Base-by-base conservation (phyloP, 352 stramenopile genomes). In the Phytophthora podocarpi region DNA sequence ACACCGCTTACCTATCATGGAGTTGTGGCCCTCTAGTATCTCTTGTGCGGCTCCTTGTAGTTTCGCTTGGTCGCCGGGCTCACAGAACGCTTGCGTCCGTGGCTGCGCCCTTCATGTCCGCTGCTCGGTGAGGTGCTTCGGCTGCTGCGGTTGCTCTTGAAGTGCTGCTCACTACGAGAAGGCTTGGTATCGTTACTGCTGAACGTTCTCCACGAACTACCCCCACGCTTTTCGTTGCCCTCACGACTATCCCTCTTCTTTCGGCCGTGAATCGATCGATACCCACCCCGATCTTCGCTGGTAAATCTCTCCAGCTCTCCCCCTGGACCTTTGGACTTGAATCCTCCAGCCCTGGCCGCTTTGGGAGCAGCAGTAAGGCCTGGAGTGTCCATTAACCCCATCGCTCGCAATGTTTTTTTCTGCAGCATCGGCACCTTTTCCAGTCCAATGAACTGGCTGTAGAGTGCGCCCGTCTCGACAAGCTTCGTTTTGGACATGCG, bases 401-500 rank as follows among this genome's bases (percentile, higher is more conserved):
- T 81, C 58, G 86, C 82, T 55, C 80, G 82, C 32, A 94, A 57
- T 39, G 88, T 88, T 39, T 79, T 80, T 74, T 96, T 97, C 71
- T 93, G 72, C 10, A 98, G 69, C 45, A 62, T 54, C 7, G 93
- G 93, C 15, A 91, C 71, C 31, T 91, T 71, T 18, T 64, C 52
- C 18, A 85, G 57, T 21, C 90, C 82, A 39, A 93, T 82, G 34
- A 84, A 48, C 16, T 86, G 43, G 13, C 66, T 78, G 67, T 71
- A 88, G 28, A 80, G 53, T 52, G 95, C 95, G 12, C 81, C 88
- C 16, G 87, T 70, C 51, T 83, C 56, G 10, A 98, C 92, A 26
- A 97, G 72, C 9, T 79, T 48, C 36, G 52, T 64, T 45, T 89
- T 88, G 32, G 70, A 67, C 46, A 87, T 74, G 7, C 55, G 54